A percentile compares a stretch with the other conserved stretches of the same genome.
Conservation (phyloP, 176 grass and related monocot genomes). For the Oryza coarctata region DNA sequence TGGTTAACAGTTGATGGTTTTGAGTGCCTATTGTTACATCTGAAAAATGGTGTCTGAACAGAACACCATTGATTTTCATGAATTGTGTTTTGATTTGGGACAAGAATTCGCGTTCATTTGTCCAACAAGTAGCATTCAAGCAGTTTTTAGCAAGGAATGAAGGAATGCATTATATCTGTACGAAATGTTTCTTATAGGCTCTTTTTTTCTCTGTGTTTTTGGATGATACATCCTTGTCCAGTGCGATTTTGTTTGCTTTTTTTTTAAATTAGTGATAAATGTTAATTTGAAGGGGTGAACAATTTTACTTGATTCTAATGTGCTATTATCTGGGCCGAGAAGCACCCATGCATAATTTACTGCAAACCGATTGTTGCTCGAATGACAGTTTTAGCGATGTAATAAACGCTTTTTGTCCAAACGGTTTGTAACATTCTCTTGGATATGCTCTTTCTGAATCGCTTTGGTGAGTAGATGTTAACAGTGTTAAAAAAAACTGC, state of each 20-base stretch:
- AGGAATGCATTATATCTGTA: not conserved
- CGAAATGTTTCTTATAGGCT: not conserved
- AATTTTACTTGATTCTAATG: too few species aligned
- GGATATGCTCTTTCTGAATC: not conserved
- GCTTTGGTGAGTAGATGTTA: not conserved
- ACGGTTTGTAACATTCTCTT: not conserved
- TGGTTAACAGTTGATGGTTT: not conserved
- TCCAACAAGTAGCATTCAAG: not conserved
- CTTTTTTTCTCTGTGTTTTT: not conserved
- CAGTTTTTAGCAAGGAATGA: not conserved
- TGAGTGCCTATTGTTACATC: not conserved
- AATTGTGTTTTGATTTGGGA: not conserved
- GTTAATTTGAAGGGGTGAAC: not conserved
- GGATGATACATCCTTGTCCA: not conserved
- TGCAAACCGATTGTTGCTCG: not conserved
- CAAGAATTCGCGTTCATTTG: not conserved
- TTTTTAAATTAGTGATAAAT: not conserved
- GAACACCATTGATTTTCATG: not conserved
- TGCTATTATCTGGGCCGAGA: too few species aligned
- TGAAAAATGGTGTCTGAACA: not conserved
- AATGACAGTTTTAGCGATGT: not conserved
- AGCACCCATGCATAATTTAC: not conserved
- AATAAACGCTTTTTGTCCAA: not conserved
- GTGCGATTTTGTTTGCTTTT: not conserved
- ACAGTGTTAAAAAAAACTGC: not conserved